Base-by-base conservation (phyloP, 257 asterid genomes). In the Capsicum chinense region DNA sequence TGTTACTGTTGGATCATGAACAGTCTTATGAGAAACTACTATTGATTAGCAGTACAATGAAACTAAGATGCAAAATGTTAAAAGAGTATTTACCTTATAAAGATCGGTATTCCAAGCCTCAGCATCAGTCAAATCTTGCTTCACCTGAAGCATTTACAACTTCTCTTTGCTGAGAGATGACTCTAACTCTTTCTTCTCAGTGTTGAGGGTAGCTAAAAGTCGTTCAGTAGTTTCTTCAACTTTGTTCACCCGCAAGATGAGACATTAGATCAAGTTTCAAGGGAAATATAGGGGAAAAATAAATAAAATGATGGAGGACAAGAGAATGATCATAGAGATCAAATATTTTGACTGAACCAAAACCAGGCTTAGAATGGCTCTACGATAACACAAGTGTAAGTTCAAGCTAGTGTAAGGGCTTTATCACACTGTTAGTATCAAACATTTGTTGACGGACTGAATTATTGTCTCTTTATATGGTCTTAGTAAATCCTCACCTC, bases 171-270 rank as follows among this genome's bases (percentile, higher is more conserved):
- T 87, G 63, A 97, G 92, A 8, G 97, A 90, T 7, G 91, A 89
- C 85, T 93, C 98, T 76, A 93, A 44, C 86, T 93, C 97, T 82
- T 92, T 93, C 90, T 92, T 93, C 84, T 92, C 95, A 71, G 93
- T 90, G 87, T 92, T 90, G 81, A 92, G 90, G 67, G 93, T 84
- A 79, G 89, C 90, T 83, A 94, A 17, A 85, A 90, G 90, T 26
- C 76, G 88, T 60, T 88, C 95, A 83, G 88, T 89, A 60, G 92
- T 88, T 88, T 90, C 94, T 89, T 88, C 98, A 85, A 85, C 88
- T 83, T 90, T 90, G 81, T 88, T 89, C 84, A 81, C 82, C 99
- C 93, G 93, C 81, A 85, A 56, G 84, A 83, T 58, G 84, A 50
- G 79, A 54, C 79, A 66, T 47, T 37, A 62, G 70, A 44, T 48